These are phyloP conservation scores for Pythium chondricola DNA, from an alignment of 352 stramenopile genomes.

Conservation along the genomic window DNA sequence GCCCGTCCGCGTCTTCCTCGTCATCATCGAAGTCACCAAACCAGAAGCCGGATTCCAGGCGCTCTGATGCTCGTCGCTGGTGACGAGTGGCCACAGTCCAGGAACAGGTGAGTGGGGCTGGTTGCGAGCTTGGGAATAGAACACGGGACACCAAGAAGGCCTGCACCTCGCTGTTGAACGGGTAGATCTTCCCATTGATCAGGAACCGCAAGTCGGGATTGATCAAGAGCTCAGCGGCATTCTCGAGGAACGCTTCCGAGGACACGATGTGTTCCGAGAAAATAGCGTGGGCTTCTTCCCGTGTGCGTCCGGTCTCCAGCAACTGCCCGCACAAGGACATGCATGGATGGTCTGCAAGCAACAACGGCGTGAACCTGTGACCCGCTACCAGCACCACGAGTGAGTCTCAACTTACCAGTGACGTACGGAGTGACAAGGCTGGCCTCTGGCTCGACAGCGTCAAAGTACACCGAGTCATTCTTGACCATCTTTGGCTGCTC, in stretches of 20 bases:
- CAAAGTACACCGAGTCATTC: conserved; percentile 72
- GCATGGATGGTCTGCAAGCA: conserved; percentile 45
- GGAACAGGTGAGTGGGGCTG: conserved; percentile 22
- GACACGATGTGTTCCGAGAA: conserved; percentile 67
- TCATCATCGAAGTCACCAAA: conserved; percentile 22
- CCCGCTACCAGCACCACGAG: not conserved
- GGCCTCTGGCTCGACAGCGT: conserved; percentile 51
- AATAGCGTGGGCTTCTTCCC: conserved; percentile 42
- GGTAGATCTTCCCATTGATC: conserved; percentile 48
- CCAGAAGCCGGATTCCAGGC: conserved; percentile 16
- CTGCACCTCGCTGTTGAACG: conserved; percentile 54
- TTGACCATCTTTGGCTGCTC: conserved; percentile 50
- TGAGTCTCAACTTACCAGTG: conserved; percentile 11
- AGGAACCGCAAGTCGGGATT: conserved; percentile 57
- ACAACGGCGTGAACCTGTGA: not conserved
- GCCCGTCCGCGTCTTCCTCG: conserved; percentile 9
- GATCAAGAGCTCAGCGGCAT: conserved; percentile 32
- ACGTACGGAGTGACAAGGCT: conserved; percentile 8
- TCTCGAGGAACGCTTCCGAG: conserved; percentile 51
- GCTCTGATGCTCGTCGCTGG: conserved; percentile 5
- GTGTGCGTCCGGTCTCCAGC: conserved; percentile 28
- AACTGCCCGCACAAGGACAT: conserved; percentile 76
- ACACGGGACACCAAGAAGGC: conserved; percentile 56
- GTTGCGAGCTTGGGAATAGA: conserved; percentile 56
- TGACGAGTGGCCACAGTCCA: conserved; percentile 5